Evolutionary conservation across 331 rosid species (phyloP), one percentile per base, ranked within the genome.

Genomic region (Spiraea crenata): DNA sequence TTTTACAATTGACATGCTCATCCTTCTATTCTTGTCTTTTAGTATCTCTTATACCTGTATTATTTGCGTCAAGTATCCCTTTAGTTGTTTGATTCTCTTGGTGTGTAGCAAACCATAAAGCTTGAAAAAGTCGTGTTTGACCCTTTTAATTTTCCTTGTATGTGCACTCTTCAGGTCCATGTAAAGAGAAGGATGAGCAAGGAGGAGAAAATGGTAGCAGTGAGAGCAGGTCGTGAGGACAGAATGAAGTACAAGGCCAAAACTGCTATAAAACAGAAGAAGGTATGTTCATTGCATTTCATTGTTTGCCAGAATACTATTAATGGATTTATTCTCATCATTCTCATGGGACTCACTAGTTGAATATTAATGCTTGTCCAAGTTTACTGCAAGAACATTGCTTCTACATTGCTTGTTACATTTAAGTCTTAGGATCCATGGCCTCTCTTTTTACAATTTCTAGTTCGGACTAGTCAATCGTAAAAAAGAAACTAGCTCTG

Each of bases 171-270:
- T 40, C 73, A 93, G 98, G 92, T 34, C 80, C 97, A 88, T 76
- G 79, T 88, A 37, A 81, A 75, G 81, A 88, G 65, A 77, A 90
- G 77, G 87, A 14, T 88, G 62, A 93, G 60, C 85, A 90, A 93
- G 86, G 96, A 85, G 8, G 93, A 90, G 76, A 88, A 86, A 66
- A 64, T 90, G 82, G 88, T 80, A 17, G 77, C 85, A 50, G 91
- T 90, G 78, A 86, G 75, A 80, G 97, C 86, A 39, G 98, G 98
- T 63, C 85, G 98, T 77, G 97, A 88, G 75, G 98, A 88, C 6
- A 86, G 96, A 85, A 96, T 88, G 73, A 70, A 81, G 86, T 93
- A 89, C 71, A 81, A 77, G 67, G 83, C 98, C 77, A 80, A 82
- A 71, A 74, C 95, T 9, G 96, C 97, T 39, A 81, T 93, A 20